These are phyloP conservation scores for Symbiodinium natans DNA, from an alignment of 73 alveolate genomes.

Conservation along the genomic window DNA sequence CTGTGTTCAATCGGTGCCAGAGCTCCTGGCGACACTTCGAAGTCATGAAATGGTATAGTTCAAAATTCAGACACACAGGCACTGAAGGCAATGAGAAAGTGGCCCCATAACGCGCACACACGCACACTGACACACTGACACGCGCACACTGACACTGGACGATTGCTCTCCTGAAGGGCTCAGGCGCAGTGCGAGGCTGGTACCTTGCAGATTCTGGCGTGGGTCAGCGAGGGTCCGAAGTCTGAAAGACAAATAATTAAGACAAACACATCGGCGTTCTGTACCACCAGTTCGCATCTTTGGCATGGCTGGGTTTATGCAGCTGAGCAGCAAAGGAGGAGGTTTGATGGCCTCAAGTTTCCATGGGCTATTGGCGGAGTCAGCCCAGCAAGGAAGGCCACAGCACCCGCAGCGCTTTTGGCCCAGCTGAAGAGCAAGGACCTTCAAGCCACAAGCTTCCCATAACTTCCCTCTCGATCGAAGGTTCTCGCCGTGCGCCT, in stretches of 20 bases:
- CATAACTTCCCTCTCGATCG: neutral
- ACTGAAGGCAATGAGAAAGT: neutral
- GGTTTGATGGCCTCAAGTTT: conserved; percentile 46
- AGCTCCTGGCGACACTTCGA: neutral
- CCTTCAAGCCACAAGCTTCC: neutral
- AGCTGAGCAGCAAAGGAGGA: conserved; percentile 41
- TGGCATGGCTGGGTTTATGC: too few species aligned
- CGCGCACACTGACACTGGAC: too few species aligned
- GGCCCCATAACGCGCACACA: too few species aligned
- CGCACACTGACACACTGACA: too few species aligned
- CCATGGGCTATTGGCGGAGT: conserved; percentile 62
- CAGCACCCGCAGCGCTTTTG: conserved; percentile 47
- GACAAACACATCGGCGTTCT: too few species aligned
- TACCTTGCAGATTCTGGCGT: too few species aligned
- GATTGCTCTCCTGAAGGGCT: conserved; percentile 9
- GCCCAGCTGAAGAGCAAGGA: conserved; percentile 75
- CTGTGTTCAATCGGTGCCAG: conserved; percentile 76
- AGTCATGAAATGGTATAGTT: too few species aligned
- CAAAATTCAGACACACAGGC: neutral
- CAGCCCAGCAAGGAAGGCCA: conserved; percentile 47
- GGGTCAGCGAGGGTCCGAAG: too few species aligned
- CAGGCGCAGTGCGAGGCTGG: conserved; percentile 62
- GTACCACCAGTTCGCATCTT: too few species aligned
- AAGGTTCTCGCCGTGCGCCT: neutral
- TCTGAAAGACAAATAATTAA: too few species aligned